phyloP scores from a whole-genome alignment of 1,139 yeast species.

The Blastobotrys persicus region DNA sequence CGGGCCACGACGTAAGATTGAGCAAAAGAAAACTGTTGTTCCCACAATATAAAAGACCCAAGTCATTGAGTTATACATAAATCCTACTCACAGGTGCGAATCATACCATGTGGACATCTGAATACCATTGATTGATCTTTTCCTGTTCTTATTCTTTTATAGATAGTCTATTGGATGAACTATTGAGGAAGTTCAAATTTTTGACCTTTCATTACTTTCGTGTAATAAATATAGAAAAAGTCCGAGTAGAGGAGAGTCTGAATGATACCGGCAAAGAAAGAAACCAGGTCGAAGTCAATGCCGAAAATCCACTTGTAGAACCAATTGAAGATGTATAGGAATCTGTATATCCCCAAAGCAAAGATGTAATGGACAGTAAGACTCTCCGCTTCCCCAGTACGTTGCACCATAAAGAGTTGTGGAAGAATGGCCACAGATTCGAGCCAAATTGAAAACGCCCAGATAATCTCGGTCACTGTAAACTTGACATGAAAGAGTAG shows the following conservation, averaged over 20 bases:
- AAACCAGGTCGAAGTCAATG: conserved; percentile 64
- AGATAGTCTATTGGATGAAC: conserved; percentile 10
- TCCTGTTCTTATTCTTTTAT: no score
- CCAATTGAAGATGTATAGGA: conserved; percentile 93
- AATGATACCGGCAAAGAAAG: conserved; percentile 74
- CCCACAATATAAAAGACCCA: no score
- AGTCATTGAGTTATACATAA: no score
- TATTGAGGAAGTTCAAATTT: conserved; percentile 76
- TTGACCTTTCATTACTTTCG: conserved; percentile 77
- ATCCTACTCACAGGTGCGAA: no score
- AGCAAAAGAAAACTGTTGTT: no score
- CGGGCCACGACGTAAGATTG: no score
- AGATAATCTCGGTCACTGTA: conserved; percentile 50
- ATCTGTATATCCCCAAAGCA: conserved; percentile 87
- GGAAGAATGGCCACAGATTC: conserved; percentile 92
- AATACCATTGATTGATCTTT: no score
- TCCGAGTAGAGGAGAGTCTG: conserved; percentile 91
- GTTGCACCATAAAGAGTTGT: conserved; percentile 84
- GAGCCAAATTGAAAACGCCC: conserved; percentile 46
- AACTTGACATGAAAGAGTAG: conserved; percentile 67
- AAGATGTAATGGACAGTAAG: conserved; percentile 90
- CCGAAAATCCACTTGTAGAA: conserved; percentile 76
- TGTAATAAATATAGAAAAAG: conserved; percentile 88
- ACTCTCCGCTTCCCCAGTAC: conserved; percentile 84
- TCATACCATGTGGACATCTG: no score